phyloP scores from a whole-genome alignment of 208 protist genomes.

The Trypanosoma vivax region DNA sequence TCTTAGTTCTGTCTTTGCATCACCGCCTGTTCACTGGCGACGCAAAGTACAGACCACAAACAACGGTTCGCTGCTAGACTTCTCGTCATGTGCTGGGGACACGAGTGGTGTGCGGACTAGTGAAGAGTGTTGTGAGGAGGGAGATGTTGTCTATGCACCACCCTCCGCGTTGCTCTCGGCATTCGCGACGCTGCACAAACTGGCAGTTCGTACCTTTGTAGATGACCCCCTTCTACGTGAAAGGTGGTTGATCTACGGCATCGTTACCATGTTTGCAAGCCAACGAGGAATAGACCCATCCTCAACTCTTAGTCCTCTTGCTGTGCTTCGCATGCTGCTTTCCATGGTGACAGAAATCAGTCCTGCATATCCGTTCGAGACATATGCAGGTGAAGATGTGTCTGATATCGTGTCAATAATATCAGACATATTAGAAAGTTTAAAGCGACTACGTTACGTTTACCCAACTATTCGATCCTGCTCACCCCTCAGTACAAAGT shows the following conservation, averaged over 20 bases:
- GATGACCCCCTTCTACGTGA: conserved; percentile 16
- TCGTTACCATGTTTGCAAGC: conserved; percentile 14
- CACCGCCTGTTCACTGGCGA: conserved; percentile 9
- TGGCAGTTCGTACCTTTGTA: conserved; percentile 15
- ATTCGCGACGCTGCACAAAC: conserved; percentile 15
- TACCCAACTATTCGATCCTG: conserved; percentile 18
- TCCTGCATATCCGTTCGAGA: conserved; percentile 16
- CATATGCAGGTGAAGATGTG: neutral
- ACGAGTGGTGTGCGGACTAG: too few species aligned
- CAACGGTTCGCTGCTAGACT: conserved; percentile 15
- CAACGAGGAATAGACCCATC: neutral
- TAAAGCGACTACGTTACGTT: conserved; percentile 4
- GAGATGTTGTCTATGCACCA: conserved; percentile 6
- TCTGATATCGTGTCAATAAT: conserved; percentile 9
- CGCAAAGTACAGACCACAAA: conserved; percentile 10
- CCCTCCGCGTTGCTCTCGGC: conserved; percentile 12
- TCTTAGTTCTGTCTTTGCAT: conserved; percentile 1
- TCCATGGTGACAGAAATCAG: conserved; percentile 14
- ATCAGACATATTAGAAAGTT: neutral
- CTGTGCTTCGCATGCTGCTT: conserved; percentile 11
- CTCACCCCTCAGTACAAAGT: neutral
- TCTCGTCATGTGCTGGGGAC: conserved; percentile 5
- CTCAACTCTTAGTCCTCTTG: conserved; percentile 7
- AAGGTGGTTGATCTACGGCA: conserved; percentile 17
- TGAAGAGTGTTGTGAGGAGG: neutral